phyloP scores from a whole-genome alignment of 371 early-diverging fungal species.

The Mucor saturninus region DNA sequence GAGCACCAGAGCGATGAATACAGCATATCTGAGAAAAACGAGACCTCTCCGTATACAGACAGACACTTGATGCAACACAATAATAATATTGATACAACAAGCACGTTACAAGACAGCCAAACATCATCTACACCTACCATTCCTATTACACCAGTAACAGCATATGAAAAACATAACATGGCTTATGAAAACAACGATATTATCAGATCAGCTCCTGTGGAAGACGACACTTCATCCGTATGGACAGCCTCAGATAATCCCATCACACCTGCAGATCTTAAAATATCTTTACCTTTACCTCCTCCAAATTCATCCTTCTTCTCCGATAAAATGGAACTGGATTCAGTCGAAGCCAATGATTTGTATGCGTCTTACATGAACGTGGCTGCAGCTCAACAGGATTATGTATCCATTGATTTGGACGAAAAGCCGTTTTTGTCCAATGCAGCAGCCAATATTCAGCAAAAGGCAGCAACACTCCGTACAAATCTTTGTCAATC shows the following conservation, averaged over 20 bases:
- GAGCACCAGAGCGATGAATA: conserved; percentile 10
- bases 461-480: conserved; percentile 35
- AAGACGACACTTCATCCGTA: conserved; percentile 1
- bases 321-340: conserved; percentile 50
- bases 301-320: conserved; percentile 41
- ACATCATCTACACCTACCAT: conserved; percentile 10
- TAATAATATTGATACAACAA: conserved; percentile 1
- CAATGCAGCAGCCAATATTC: conserved; percentile 23
- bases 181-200: not conserved
- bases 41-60: conserved; percentile 5
- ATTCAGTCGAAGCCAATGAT: conserved; percentile 36
- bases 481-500: conserved; percentile 39
- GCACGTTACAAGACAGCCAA: not conserved
- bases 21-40: conserved; percentile 3
- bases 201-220: not conserved
- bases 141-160: not conserved
- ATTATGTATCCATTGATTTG: conserved; percentile 19
- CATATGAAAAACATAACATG: not conserved
- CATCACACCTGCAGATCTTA: not conserved
- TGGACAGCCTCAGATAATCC: not conserved
- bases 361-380: conserved; percentile 38
- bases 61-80: conserved; percentile 9
- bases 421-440: conserved; percentile 13
- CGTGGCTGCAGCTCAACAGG: conserved; percentile 11
- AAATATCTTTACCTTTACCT: conserved; percentile 29